Conservation (phyloP, 2,329 filamentous ascomycete genomes). For the Reticulascus tulasneorum region DNA sequence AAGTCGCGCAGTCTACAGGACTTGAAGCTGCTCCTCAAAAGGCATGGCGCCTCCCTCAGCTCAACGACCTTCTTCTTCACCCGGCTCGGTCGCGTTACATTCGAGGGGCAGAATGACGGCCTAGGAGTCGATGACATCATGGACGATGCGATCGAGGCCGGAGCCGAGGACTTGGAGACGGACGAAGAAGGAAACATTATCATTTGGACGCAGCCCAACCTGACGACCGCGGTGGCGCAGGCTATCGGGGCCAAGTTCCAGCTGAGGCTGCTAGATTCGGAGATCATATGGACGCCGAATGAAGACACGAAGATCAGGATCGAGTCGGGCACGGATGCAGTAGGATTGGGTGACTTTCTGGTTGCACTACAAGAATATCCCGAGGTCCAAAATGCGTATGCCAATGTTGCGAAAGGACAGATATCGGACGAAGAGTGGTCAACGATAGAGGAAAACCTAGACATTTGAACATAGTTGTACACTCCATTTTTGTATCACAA, state of each 20-base stretch:
- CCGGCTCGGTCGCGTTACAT: slow-evolving; percentile 69
- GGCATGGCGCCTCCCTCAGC: slow-evolving; percentile 63
- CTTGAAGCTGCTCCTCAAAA: slow-evolving; percentile 67
- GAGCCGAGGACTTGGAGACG: slow-evolving; percentile 66
- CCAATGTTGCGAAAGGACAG: slow-evolving; percentile 57
- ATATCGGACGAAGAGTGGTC: slow-evolving; percentile 52
- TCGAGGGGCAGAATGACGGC: slow-evolving; percentile 50
- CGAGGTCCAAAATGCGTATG: slow-evolving; percentile 75
- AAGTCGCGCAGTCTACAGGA: slow-evolving; percentile 71
- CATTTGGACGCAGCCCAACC: slow-evolving; percentile 15
- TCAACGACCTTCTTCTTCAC: slow-evolving; percentile 76
- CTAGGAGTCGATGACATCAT: slow-evolving; percentile 67
- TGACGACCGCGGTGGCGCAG: slow-evolving; percentile 10
- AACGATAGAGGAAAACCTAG: slow-evolving; percentile 46
- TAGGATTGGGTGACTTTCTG: slow-evolving; percentile 56
- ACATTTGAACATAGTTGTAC: background rate
- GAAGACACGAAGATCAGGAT: slow-evolving; percentile 69
- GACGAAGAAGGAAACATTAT: slow-evolving; percentile 15
- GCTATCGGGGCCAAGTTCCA: slow-evolving; percentile 42
- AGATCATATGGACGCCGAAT: slow-evolving; percentile 83
- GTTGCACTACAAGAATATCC: slow-evolving; percentile 60
- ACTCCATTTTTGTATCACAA: slow-evolving; percentile 8
- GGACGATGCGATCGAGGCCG: slow-evolving; percentile 78
- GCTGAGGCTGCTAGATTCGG: slow-evolving; percentile 66
- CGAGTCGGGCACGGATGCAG: slow-evolving; percentile 51